phyloP scores from a whole-genome alignment of 2,329 filamentous ascomycete species.

The Zasmidium angulare region DNA sequence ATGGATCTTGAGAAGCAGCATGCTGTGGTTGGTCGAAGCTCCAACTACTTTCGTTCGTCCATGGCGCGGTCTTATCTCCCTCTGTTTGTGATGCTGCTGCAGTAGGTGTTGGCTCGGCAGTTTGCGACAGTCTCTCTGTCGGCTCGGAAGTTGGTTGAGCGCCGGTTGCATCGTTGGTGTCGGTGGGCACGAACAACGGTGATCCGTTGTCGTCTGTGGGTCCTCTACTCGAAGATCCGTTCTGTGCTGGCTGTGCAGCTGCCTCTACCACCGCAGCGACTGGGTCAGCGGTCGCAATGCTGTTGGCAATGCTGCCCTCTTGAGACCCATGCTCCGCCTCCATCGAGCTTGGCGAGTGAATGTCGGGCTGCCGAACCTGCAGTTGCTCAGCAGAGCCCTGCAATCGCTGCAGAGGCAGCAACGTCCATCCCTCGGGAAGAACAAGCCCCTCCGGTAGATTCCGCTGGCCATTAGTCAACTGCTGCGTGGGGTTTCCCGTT shows the following conservation, averaged over 20 bases:
- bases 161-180: not conserved
- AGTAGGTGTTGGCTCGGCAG: not conserved
- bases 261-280: not conserved
- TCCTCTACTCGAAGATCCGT: constrained; percentile 8
- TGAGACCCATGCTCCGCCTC: not conserved
- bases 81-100: not conserved
- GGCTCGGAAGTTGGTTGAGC: not conserved
- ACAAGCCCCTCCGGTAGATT: constrained; percentile 52
- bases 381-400: too few species aligned
- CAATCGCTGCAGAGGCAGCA: constrained; percentile 46
- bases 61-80: constrained; percentile 1
- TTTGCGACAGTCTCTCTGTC: not conserved
- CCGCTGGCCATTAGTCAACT: constrained; percentile 44
- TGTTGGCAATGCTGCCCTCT: too few species aligned
- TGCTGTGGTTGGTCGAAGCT: constrained; percentile 15
- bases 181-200: constrained; percentile 29
- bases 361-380: too few species aligned
- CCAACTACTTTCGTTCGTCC: constrained; percentile 16
- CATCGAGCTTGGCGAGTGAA: too few species aligned
- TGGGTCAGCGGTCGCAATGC: not conserved
- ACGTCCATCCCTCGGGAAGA: constrained; percentile 54
- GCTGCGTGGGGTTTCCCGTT: constrained; percentile 27
- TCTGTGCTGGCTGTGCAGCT: not conserved
- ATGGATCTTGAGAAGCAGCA: not conserved
- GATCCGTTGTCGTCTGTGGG: constrained; percentile 31